phyloP scores from a whole-genome alignment of 164 flowering plant species.

The Euptelea pleiosperma region DNA sequence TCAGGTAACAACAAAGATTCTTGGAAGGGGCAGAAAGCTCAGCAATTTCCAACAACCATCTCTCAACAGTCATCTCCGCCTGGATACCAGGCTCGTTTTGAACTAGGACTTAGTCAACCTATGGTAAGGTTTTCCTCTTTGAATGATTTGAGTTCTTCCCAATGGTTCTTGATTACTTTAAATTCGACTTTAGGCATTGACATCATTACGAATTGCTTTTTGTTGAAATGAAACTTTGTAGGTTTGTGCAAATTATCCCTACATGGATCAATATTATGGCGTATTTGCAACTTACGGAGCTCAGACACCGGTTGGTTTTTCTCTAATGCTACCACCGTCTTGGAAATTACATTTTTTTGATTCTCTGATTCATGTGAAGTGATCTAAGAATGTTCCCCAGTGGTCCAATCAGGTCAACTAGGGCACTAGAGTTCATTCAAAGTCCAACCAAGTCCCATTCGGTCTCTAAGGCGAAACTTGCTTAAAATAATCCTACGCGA shows the following conservation, averaged over 20 bases:
- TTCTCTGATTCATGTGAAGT: not conserved
- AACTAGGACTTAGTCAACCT: conserved; percentile 63
- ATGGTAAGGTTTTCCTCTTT: conserved; percentile 35
- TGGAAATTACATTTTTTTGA: not conserved
- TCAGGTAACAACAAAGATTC: conserved; percentile 37
- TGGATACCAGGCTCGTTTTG: conserved; percentile 39
- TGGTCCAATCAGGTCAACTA: too few relatives aligned
- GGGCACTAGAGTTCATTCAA: too few relatives aligned
- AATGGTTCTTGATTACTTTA: not conserved
- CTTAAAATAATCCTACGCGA: too few relatives aligned
- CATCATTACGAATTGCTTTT: conserved; percentile 14
- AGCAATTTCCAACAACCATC: conserved; percentile 25
- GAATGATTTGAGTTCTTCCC: not conserved
- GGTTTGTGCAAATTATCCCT: conserved; percentile 56
- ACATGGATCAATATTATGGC: conserved; percentile 53
- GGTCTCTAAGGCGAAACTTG: too few relatives aligned
- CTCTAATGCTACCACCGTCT: not conserved
- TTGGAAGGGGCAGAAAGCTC: conserved; percentile 41
- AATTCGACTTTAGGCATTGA: not conserved
- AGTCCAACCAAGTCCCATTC: too few relatives aligned
- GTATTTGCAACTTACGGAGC: conserved; percentile 56
- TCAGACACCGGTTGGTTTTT: conserved; percentile 46
- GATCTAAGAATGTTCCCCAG: too few relatives aligned
- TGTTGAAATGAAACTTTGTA: conserved; percentile 18
- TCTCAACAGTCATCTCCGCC: conserved; percentile 36